A percentile compares a stretch with the other conserved stretches of the same genome.
Conservation (phyloP, 164 flowering plant genomes). For the Saururus chinensis region DNA sequence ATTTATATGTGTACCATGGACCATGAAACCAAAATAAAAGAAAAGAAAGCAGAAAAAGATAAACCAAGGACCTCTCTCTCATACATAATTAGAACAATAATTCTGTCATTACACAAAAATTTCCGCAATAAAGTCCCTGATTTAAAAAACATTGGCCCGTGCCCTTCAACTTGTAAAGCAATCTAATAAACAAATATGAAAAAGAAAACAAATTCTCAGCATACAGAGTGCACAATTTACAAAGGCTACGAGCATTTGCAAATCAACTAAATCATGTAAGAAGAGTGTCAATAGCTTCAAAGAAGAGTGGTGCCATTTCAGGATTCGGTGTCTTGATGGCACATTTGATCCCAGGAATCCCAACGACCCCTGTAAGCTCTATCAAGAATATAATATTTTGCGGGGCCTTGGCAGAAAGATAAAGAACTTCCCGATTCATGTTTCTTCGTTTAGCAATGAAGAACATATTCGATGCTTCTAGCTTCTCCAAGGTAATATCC, state of each 20-base stretch:
- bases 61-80: too few relatives aligned
- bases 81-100: too few relatives aligned
- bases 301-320: slow-evolving; percentile 88
- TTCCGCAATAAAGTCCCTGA: too few relatives aligned
- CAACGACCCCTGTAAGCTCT: slow-evolving; percentile 67
- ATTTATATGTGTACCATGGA: too few relatives aligned
- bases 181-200: too few relatives aligned
- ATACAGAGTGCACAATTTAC: neutral
- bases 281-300: slow-evolving; percentile 71
- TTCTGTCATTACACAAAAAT: too few relatives aligned
- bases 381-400: slow-evolving; percentile 68
- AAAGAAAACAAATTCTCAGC: neutral
- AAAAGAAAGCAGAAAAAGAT: too few relatives aligned
- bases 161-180: too few relatives aligned
- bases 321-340: slow-evolving; percentile 86
- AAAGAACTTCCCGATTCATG: slow-evolving; percentile 81
- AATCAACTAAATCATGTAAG: slow-evolving; percentile 20
- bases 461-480: slow-evolving; percentile 77
- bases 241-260: slow-evolving; percentile 2
- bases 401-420: slow-evolving; percentile 78
- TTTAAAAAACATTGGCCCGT: too few relatives aligned
- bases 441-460: slow-evolving; percentile 89
- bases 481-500: slow-evolving; percentile 59
- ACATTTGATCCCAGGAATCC: slow-evolving; percentile 70
- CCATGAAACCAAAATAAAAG: too few relatives aligned